Evolutionary conservation across 2,329 filamentous ascomycete species (phyloP), one percentile per base, ranked within the genome.

Genomic region (Capronia americana): DNA sequence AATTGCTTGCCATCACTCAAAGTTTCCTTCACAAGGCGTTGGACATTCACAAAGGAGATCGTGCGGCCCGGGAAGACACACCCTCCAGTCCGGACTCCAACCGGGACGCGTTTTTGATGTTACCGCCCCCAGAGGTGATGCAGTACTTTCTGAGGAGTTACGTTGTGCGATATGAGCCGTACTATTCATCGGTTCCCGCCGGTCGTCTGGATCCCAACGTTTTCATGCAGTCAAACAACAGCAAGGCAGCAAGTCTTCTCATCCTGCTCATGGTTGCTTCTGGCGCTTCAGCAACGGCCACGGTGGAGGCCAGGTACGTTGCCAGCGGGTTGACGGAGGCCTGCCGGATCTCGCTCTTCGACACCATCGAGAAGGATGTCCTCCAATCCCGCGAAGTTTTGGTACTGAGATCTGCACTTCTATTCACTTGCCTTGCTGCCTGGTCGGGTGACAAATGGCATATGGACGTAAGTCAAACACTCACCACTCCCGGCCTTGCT

Each of bases 391-490:
- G 87, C 1, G 88, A 91, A 73, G 86, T 86, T 0, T 84, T 86
- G 2, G 85, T 89, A 0, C 80, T 91, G 53, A 84, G 88, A 46
- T 88, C 87, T 56, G 88, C 88, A 0, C 79, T 91, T 12, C 83
- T 91, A 2, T 90, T 90, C 74, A 90, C 86, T 1, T 83, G 88
- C 1, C 83, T 90, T 28, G 89, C 88, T 7, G 87, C 87, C 1
- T 92, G 89, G 89, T 90, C 88, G 74, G 89, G 89, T 54, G 89
- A 91, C 76, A 91, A 91, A 77, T 91, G 89, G 88, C 87, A 90
- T 70, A 91, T 91, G 88, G 88, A 91, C 73, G 70, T 72, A 66
- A 67, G 70, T 66, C 12, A 38, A 3, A 20, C 20, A 10, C 38
- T 23, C 11, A 41, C 51, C 23, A 32, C 20, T 62, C 24, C 23